These are phyloP conservation scores for Blastobotrys proliferans DNA, from an alignment of 1,139 yeast genomes.

Conservation along the genomic window DNA sequence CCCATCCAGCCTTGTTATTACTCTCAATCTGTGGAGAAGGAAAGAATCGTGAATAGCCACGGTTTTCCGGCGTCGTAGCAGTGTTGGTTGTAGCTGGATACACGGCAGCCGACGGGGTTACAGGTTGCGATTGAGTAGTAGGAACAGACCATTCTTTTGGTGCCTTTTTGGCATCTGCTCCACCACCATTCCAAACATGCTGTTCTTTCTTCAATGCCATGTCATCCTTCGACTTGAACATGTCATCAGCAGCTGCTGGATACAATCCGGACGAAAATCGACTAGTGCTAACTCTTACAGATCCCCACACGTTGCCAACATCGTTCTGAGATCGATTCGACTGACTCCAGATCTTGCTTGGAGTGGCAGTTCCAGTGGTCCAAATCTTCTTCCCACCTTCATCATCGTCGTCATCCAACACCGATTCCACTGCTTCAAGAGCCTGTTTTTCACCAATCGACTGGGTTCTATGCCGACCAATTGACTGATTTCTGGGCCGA, in stretches of 20 bases:
- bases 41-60: slow-evolving; percentile 16
- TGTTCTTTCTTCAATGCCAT: neutral
- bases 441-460: slow-evolving; percentile 16
- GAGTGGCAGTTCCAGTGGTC: slow-evolving; percentile 4
- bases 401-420: slow-evolving; percentile 14
- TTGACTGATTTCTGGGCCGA: neutral
- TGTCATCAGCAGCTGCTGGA: slow-evolving; percentile 5
- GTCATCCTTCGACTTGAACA: slow-evolving; percentile 15
- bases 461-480: slow-evolving; percentile 3
- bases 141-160: slow-evolving; percentile 5
- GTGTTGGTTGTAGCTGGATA: slow-evolving; percentile 4
- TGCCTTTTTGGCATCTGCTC: slow-evolving; percentile 7
- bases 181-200: slow-evolving; percentile 1
- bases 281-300: slow-evolving; percentile 11
- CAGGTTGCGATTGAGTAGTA: slow-evolving; percentile 12
- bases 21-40: slow-evolving; percentile 15
- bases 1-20: slow-evolving; percentile 2
- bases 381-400: slow-evolving; percentile 2
- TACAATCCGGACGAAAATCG: slow-evolving; percentile 11
- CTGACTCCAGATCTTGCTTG: slow-evolving; percentile 8
- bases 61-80: slow-evolving; percentile 9
- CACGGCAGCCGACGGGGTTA: slow-evolving; percentile 7
- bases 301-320: slow-evolving; percentile 12
- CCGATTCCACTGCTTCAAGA: slow-evolving; percentile 14
- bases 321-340: slow-evolving; percentile 6